Base-by-base conservation (phyloP, 2,329 filamentous ascomycete genomes). In the Alternaria gansuensis region DNA sequence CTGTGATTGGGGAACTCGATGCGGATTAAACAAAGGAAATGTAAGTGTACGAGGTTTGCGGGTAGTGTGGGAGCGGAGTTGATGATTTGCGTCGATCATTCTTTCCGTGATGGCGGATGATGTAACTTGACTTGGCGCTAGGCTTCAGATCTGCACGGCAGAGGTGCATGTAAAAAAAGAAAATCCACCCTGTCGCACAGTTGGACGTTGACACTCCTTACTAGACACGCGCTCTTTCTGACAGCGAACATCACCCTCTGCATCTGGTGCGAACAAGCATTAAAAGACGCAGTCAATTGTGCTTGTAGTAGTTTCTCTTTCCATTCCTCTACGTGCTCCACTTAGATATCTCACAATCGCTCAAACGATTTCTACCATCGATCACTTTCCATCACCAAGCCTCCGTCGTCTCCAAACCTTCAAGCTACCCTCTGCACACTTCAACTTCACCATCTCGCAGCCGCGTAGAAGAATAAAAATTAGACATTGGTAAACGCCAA, bases 401-500 rank as follows among this genome's bases (percentile, higher is more conserved):
- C 29, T 31, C 43, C 55, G 28, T 21, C 24, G 28, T 49, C 53
- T 34, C 44, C 44, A 54, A 49, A 23, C 39, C 34, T 29, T 23
- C 45, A 50, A 39, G 41, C 31, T 24, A 21, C 50, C 31, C 46
- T 48, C 44, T 44, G 5, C 14, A 17, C 9, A 4, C 24, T 40
- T 23, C 50, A 33, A 17, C 41, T 48, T 36, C 44, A 23, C 29
- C 44, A 34, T 48, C 13, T 57, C 29, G n/a, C 54, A 51, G 36
- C 36, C 24, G 26, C 36, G 23, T 33, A 48, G 44, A 54, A 64
- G 58, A 67, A 65, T 65, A 66, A 49, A 68, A 65, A 68, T 68
- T 68, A 68, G 57, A 66, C 59, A 68, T 63, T 65, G 53, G 39
- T 50, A 68, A 48, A 68, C 65, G 64, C 65, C 65, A 59, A 28